Percentiles rank a stretch among this genome's conserved stretches.
Evolutionary conservation across 2,329 filamentous ascomycete genomes (phyloP).

Genomic region (Monilinia fructicola): DNA sequence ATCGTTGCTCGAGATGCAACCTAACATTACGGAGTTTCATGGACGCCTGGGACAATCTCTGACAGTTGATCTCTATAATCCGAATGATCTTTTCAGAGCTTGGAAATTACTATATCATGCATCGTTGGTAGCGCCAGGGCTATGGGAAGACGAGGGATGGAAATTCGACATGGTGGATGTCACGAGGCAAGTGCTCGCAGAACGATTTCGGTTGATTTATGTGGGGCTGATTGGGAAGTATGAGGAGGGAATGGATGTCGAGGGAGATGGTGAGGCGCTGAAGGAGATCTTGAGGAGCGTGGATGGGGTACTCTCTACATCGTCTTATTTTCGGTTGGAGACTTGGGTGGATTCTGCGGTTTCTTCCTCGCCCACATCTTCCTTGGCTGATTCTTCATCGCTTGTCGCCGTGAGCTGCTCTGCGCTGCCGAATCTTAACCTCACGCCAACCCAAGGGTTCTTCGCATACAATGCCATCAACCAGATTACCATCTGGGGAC

Average conservation of each 20-base stretch:
- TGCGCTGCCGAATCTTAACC: neutral
- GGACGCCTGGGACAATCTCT: neutral
- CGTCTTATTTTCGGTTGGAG: constrained; percentile 6
- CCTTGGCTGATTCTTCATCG: neutral
- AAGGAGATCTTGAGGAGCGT: neutral
- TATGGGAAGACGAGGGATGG: constrained; percentile 4
- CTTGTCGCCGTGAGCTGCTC: accelerated
- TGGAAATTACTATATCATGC: neutral
- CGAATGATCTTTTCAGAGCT: neutral
- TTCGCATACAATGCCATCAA: constrained; percentile 49
- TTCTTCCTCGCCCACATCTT: neutral
- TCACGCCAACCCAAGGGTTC: neutral
- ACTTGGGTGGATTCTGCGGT: neutral
- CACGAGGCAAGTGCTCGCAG: neutral
- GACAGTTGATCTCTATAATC: neutral
- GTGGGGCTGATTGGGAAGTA: neutral
- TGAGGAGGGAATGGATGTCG: neutral
- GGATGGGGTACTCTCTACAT: neutral
- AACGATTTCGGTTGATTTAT: neutral
- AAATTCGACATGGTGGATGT: constrained; percentile 13
- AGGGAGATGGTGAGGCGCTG: neutral
- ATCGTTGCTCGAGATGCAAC: neutral
- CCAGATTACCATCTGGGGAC: constrained; percentile 53
- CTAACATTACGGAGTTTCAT: neutral
- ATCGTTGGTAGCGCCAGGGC: neutral